These are phyloP conservation scores for Mortierella hygrophila DNA, from an alignment of 192 early-diverging fungal species.

Conservation along the genomic window DNA sequence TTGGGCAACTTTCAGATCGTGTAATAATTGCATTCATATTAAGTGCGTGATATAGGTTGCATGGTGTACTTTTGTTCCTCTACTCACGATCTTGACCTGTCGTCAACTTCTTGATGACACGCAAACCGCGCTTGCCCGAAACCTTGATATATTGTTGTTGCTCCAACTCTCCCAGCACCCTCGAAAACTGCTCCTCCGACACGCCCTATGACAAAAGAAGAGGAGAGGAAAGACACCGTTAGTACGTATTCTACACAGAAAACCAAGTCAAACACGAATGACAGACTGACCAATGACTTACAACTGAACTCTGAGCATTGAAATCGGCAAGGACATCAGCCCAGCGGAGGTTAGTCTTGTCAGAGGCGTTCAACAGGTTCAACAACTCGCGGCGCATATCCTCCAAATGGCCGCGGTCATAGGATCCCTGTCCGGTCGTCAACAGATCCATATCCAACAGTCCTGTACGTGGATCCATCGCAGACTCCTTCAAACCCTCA, in stretches of 20 bases:
- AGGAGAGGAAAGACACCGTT: not conserved
- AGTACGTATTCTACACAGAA: not conserved
- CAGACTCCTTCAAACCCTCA: conserved; percentile 90
- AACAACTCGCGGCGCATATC: conserved; percentile 70
- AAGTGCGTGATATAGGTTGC: not conserved
- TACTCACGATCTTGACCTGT: conserved; percentile 44
- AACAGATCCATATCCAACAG: conserved; percentile 94
- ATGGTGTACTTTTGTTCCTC: not conserved
- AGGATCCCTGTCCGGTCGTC: conserved; percentile 86
- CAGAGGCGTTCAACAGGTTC: conserved; percentile 50
- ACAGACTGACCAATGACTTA: conserved; percentile 44
- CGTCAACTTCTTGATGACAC: conserved; percentile 51
- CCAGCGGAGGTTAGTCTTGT: conserved; percentile 54
- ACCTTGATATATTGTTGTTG: conserved; percentile 56
- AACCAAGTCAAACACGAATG: not conserved
- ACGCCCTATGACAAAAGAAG: conserved; percentile 16
- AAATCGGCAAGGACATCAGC: conserved; percentile 59
- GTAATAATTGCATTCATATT: not conserved
- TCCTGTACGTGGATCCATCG: conserved; percentile 95
- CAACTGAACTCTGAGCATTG: conserved; percentile 60
- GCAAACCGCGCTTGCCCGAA: conserved; percentile 47
- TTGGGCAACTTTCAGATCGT: not conserved
- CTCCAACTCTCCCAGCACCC: conserved; percentile 46
- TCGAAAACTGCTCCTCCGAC: conserved; percentile 46
- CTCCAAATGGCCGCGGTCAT: conserved; percentile 73